A percentile compares a stretch with the other conserved stretches of the same genome.
Evolutionary conservation across 75 land plant genomes (phyloP).

Genomic region (Cunninghamia lanceolata): DNA sequence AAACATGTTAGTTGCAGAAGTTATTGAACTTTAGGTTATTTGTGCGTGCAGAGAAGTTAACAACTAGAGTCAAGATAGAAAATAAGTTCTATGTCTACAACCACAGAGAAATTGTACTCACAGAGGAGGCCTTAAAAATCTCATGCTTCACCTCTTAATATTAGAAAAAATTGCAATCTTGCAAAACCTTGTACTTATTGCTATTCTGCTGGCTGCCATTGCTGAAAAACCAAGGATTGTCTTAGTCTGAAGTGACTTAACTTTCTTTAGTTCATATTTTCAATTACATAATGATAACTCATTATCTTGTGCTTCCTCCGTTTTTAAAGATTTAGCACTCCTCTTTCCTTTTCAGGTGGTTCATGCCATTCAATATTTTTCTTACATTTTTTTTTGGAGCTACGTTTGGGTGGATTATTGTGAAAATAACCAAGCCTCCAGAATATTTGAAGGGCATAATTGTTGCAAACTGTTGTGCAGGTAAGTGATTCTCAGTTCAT

Average conservation of each 20-base stretch:
- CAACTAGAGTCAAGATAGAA: background rate
- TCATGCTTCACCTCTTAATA: background rate
- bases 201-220: background rate
- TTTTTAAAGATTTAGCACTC: conserved; percentile 25
- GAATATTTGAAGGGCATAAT: conserved; percentile 32
- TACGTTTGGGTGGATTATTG: conserved; percentile 30
- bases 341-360: conserved; percentile 45
- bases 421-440: conserved; percentile 32
- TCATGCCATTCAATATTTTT: conserved; percentile 40
- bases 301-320: background rate
- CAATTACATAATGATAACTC: background rate
- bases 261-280: too few species aligned
- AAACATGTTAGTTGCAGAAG: background rate
- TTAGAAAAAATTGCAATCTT: background rate
- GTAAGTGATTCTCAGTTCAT: conserved; percentile 17
- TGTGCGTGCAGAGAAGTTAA: background rate
- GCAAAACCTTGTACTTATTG: background rate
- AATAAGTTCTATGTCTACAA: background rate
- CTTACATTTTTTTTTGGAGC: conserved; percentile 37
- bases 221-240: background rate
- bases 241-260: background rate
- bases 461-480: conserved; percentile 51
- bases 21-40: background rate
- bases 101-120: background rate
- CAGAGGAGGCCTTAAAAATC: background rate